Evolutionary conservation across 768 basidiomycete species (phyloP).

Genomic region (Rhizopogon vesiculosus): DNA sequence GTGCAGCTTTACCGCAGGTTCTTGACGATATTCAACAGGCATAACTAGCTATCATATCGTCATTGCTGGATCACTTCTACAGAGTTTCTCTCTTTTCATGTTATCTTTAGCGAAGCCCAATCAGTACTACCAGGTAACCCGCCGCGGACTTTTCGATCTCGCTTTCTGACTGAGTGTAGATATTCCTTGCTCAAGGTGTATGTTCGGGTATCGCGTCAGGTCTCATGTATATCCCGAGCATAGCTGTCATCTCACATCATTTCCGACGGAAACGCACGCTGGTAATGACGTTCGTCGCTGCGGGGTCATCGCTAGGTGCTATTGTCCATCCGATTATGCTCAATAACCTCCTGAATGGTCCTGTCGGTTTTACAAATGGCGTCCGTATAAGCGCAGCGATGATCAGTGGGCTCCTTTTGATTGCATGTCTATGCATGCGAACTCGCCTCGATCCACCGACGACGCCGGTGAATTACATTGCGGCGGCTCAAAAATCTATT

Average conservation of each 20-base stretch:
- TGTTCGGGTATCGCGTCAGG: conserved; percentile 47
- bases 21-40: conserved; percentile 22
- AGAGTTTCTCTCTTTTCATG: conserved; percentile 20
- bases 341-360: conserved; percentile 36
- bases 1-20: neutral
- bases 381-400: conserved; percentile 30
- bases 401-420: conserved; percentile 24
- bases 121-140: conserved; percentile 21
- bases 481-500: neutral
- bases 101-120: conserved; percentile 18
- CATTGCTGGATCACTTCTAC: conserved; percentile 11
- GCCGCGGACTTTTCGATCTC: conserved; percentile 3
- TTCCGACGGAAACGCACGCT: conserved; percentile 39
- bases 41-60: conserved; percentile 25
- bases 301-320: conserved; percentile 47
- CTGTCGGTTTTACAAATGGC: conserved; percentile 34
- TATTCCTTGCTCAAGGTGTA: conserved; percentile 39
- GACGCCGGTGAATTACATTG: neutral
- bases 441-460: conserved; percentile 28
- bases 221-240: conserved; percentile 40
- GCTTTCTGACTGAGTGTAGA: conserved; percentile 18
- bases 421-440: conserved; percentile 28
- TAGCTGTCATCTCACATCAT: conserved; percentile 45
- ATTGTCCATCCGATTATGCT: conserved; percentile 52
- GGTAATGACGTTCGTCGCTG: conserved; percentile 45